Evolutionary conservation across 1,284 basidiomycete genomes (phyloP).

Genomic region (Wolfiporia cocos): DNA sequence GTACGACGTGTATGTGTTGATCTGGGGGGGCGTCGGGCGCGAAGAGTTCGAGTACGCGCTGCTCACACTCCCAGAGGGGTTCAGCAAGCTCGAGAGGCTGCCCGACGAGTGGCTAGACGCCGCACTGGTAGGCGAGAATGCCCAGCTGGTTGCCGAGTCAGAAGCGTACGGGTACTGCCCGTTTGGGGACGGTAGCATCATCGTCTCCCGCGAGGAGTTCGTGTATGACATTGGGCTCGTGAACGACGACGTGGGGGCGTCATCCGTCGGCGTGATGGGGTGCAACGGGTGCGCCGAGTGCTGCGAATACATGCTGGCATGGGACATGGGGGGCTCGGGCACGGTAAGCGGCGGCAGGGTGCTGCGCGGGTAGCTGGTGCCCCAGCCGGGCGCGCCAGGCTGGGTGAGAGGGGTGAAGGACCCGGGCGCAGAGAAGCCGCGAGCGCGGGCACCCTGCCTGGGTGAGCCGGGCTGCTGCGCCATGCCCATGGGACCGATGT

Average conservation of each 20-base stretch:
- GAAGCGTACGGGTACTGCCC: slow-evolving; percentile 53
- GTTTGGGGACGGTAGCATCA: slow-evolving; percentile 39
- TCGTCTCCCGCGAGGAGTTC: slow-evolving; percentile 34
- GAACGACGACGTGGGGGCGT: slow-evolving; percentile 50
- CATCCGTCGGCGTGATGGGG: slow-evolving; percentile 59
- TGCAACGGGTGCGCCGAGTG: slow-evolving; percentile 53
- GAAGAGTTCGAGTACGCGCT: slow-evolving; percentile 39
- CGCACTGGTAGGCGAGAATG: slow-evolving; percentile 46
- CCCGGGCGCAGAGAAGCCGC: slow-evolving; percentile 77
- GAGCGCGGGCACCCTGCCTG: slow-evolving; percentile 48
- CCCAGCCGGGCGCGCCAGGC: slow-evolving; percentile 48
- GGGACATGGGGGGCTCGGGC: slow-evolving; percentile 59
- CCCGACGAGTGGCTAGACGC: slow-evolving; percentile 55
- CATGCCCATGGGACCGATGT: slow-evolving; percentile 57
- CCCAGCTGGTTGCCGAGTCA: slow-evolving; percentile 48
- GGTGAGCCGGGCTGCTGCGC: slow-evolving; percentile 40
- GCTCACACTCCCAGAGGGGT: slow-evolving; percentile 58
- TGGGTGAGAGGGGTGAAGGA: slow-evolving; percentile 66
- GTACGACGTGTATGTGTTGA: slow-evolving; percentile 63
- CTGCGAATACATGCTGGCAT: slow-evolving; percentile 40
- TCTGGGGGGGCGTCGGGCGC: slow-evolving; percentile 39
- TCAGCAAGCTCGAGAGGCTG: slow-evolving; percentile 73
- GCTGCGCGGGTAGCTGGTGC: slow-evolving; percentile 51
- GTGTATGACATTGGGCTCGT: slow-evolving; percentile 48
- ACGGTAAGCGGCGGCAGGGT: slow-evolving; percentile 77